These are phyloP conservation scores for Betula pendula DNA, from an alignment of 306 rosid genomes.

Conservation along the genomic window DNA sequence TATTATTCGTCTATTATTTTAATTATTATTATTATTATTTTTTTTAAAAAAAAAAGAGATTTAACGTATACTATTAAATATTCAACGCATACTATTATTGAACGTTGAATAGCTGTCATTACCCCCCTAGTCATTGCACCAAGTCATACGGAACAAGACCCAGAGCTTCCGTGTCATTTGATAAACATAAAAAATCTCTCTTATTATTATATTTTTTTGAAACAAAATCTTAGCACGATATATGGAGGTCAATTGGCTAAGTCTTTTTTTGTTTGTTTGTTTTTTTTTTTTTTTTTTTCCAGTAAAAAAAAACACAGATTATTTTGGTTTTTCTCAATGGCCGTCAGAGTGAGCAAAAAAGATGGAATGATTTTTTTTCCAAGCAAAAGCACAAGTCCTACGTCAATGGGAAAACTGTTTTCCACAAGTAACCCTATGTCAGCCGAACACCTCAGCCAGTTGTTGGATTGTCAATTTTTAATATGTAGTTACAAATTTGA, in stretches of 20 bases:
- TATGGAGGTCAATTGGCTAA: not conserved
- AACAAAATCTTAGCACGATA: not conserved
- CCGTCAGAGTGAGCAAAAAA: not conserved
- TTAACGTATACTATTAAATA: too few species aligned
- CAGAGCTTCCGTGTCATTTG: not conserved
- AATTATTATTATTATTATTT: too few species aligned
- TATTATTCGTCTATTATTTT: too few species aligned
- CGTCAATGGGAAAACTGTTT: not conserved
- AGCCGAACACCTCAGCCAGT: too few species aligned
- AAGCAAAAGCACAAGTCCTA: not conserved
- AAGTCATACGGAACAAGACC: not conserved
- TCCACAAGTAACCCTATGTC: not conserved
- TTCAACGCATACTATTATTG: too few species aligned
- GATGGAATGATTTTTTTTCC: not conserved
- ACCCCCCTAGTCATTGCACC: not conserved
- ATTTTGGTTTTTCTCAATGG: not conserved
- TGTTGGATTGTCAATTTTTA: too few species aligned
- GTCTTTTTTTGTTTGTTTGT: too few species aligned
- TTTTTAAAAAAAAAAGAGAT: too few species aligned
- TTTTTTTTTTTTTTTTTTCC: too few species aligned
- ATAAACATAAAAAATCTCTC: too few species aligned
- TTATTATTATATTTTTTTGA: too few species aligned
- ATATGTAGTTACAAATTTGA: too few species aligned
- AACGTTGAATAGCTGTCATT: not conserved
- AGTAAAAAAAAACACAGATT: not conserved